Percentiles rank a stretch among this genome's conserved stretches.
These are phyloP conservation scores for Xylaria longipes DNA, from an alignment of 495 filamentous ascomycete genomes.

Conservation along the genomic window DNA sequence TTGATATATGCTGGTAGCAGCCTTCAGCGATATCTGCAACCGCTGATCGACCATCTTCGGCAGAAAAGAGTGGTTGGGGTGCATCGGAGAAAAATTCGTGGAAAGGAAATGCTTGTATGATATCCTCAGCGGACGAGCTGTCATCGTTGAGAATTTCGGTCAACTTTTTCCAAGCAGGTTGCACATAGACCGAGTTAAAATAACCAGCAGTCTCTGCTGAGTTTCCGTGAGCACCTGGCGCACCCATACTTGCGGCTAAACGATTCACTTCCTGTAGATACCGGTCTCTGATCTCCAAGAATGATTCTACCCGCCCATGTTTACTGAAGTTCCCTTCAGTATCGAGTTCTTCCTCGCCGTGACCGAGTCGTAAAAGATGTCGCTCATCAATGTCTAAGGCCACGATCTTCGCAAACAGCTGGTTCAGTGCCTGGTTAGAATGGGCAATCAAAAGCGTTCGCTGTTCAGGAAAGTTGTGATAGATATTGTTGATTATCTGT, in stretches of 20 bases:
- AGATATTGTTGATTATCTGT: conserved; percentile 98
- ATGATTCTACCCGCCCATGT: conserved; percentile 91
- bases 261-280: conserved; percentile 87
- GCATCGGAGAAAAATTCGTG: conserved; percentile 87
- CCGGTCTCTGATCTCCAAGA: conserved; percentile 83
- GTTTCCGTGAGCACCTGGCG: conserved; percentile 88
- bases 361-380: conserved; percentile 89
- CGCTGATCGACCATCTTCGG: conserved; percentile 65
- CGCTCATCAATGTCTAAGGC: conserved; percentile 94
- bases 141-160: conserved; percentile 63
- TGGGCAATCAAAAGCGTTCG: conserved; percentile 93
- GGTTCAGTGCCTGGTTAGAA: conserved; percentile 97
- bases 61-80: conserved; percentile 82
- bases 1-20: conserved; percentile 88
- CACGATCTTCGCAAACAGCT: conserved; percentile 98
- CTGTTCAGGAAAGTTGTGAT: conserved; percentile 94
- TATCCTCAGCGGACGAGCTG: conserved; percentile 60
- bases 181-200: conserved; percentile 91
- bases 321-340: conserved; percentile 92
- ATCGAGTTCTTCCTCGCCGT: conserved; percentile 92
- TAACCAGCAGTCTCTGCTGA: conserved; percentile 97
- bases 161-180: conserved; percentile 88
- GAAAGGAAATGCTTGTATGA: conserved; percentile 85
- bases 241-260: conserved; percentile 80
- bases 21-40: conserved; percentile 80